Percentiles rank a stretch among this genome's conserved stretches.
phyloP scores from a whole-genome alignment of 768 basidiomycete species.

The Collybiopsis luxurians region DNA sequence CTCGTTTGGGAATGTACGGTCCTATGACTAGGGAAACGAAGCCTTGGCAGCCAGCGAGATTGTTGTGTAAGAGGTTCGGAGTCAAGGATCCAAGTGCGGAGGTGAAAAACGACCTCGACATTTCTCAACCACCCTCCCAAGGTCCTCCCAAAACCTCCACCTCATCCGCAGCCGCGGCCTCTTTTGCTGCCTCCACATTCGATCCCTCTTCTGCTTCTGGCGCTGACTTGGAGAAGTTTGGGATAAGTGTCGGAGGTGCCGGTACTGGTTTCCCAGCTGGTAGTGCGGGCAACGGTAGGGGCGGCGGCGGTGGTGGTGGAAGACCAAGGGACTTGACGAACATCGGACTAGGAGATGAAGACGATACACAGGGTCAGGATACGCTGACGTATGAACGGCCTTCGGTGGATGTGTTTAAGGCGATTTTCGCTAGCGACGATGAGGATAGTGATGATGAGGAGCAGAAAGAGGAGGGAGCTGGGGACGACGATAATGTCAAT shows the following conservation, averaged over 20 bases:
- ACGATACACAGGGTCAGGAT: conserved; percentile 85
- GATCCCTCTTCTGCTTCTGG: not conserved
- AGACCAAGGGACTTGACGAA: conserved; percentile 68
- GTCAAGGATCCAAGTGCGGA: conserved; percentile 81
- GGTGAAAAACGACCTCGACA: conserved; percentile 6
- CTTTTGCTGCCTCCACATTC: conserved; percentile 5
- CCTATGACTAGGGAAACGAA: conserved; percentile 73
- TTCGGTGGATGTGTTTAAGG: conserved; percentile 92
- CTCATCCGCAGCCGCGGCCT: not conserved
- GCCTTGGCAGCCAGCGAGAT: conserved; percentile 76
- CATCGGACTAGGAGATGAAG: conserved; percentile 82
- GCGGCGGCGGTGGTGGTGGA: conserved; percentile 13
- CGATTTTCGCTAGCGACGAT: conserved; percentile 95
- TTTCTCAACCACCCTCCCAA: not conserved
- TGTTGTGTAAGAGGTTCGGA: conserved; percentile 48
- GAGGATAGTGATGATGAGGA: conserved; percentile 71
- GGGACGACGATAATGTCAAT: not conserved
- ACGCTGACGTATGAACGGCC: conserved; percentile 88
- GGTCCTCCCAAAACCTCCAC: not conserved
- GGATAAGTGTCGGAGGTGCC: not conserved
- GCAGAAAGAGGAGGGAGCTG: not conserved
- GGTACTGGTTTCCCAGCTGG: not conserved
- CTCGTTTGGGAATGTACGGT: conserved; percentile 87
- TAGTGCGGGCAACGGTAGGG: conserved; percentile 11
- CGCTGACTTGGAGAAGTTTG: not conserved